Conservation (phyloP, 225 moss, liverwort and hornwort species). For the Pseudoscleropodium purum region DNA sequence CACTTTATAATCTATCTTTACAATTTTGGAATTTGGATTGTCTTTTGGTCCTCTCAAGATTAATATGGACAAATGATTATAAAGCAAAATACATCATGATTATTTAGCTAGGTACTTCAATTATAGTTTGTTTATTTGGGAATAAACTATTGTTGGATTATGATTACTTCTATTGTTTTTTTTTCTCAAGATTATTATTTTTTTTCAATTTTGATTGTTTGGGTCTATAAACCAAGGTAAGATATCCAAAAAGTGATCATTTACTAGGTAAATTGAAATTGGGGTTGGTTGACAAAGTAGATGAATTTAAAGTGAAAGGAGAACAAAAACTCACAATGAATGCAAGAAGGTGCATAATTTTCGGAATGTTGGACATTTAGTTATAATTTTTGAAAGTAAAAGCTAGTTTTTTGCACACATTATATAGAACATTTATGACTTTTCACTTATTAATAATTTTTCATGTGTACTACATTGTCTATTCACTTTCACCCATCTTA, state of each 20-base stretch:
- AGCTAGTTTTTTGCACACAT: not conserved
- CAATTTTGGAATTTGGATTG: no score
- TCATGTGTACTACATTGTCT: not conserved
- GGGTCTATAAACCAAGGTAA: not conserved
- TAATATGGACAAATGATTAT: not conserved
- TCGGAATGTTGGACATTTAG: not conserved
- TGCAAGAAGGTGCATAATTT: not conserved
- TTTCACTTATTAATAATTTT: no score
- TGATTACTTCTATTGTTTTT: not conserved
- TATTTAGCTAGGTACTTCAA: not conserved
- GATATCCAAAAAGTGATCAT: rapidly evolving
- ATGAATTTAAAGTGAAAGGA: not conserved
- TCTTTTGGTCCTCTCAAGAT: no score
- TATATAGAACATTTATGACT: not conserved
- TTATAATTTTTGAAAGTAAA: not conserved
- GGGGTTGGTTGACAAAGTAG: not conserved
- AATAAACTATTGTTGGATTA: not conserved
- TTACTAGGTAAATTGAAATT: not conserved
- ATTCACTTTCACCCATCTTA: not conserved
- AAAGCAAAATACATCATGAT: not conserved
- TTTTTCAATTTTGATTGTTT: not conserved
- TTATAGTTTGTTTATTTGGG: not conserved
- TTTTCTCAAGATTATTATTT: not conserved
- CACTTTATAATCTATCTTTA: no score
- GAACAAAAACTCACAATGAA: not conserved